Conservation (phyloP, 2,329 filamentous ascomycete genomes). For the Didymella keratinophila region DNA sequence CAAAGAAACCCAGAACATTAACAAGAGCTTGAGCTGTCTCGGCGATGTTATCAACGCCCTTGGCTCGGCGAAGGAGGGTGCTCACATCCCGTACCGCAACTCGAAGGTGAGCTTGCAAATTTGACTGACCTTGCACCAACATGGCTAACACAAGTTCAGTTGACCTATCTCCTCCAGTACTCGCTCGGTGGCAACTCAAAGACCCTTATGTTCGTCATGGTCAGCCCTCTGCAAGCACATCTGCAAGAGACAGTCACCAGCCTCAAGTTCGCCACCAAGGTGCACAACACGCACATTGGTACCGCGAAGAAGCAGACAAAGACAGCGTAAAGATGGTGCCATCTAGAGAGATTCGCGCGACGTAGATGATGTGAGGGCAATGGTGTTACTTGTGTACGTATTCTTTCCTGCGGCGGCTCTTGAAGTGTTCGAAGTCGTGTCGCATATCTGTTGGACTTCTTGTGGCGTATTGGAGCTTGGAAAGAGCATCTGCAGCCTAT, state of each 20-base stretch:
- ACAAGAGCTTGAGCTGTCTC: conserved; percentile 89
- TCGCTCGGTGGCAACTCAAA: conserved; percentile 94
- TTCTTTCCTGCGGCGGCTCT: conserved; percentile 15
- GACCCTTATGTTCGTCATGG: conserved; percentile 99
- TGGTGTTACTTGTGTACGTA: conserved; percentile 15
- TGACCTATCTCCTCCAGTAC: conserved; percentile 94
- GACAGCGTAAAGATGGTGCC: conserved; percentile 40
- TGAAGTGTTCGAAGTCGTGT: conserved; percentile 22
- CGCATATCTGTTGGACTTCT: conserved; percentile 11
- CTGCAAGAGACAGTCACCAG: conserved; percentile 92
- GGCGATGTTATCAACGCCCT: conserved; percentile 94
- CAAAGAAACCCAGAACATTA: conserved; percentile 97
- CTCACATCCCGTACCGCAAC: conserved; percentile 92
- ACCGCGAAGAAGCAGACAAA: conserved; percentile 81
- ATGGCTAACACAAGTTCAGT: conserved; percentile 52
- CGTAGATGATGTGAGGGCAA: background rate
- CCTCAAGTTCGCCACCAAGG: conserved; percentile 94
- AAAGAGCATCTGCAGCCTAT: conserved; percentile 9
- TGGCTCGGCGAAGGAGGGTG: conserved; percentile 78
- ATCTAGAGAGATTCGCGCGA: background rate
- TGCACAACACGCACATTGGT: conserved; percentile 90
- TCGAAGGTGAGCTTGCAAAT: conserved; percentile 71
- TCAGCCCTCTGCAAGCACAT: conserved; percentile 89
- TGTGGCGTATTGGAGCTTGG: background rate
- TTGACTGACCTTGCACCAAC: too few species aligned